Evolutionary conservation across 768 basidiomycete genomes (phyloP).

Genomic region (Gyrodon lividus): DNA sequence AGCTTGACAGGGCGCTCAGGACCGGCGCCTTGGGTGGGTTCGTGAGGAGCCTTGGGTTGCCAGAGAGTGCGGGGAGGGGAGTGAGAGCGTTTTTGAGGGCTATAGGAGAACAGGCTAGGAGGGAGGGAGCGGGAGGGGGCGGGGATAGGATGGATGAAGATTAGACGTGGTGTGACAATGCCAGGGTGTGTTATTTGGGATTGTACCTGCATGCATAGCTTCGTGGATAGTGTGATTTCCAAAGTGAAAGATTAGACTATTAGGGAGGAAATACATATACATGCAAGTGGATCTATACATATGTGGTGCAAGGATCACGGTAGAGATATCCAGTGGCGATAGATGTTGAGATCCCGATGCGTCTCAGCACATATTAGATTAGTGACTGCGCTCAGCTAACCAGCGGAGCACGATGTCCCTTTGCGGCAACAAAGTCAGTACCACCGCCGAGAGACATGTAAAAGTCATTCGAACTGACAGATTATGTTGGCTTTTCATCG

Average conservation of each 20-base stretch:
- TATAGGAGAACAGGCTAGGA: slow-evolving; percentile 70
- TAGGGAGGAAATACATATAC: not conserved
- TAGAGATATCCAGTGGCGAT: not conserved
- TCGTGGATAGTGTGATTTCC: not conserved
- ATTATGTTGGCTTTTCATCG: slow-evolving; percentile 95
- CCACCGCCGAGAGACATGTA: not conserved
- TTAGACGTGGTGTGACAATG: slow-evolving; percentile 25
- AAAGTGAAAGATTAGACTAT: not conserved
- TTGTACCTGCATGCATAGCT: not conserved
- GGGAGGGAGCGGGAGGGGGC: slow-evolving; percentile 34
- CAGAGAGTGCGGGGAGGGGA: slow-evolving; percentile 80
- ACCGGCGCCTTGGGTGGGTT: slow-evolving; percentile 77
- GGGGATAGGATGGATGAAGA: slow-evolving; percentile 80
- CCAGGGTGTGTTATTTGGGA: not conserved
- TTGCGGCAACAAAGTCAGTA: slow-evolving; percentile 1
- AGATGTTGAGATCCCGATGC: not conserved
- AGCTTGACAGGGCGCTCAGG: slow-evolving; percentile 80
- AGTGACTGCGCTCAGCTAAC: slow-evolving; percentile 77
- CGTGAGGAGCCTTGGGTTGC: slow-evolving; percentile 76
- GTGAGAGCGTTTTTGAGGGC: slow-evolving; percentile 79
- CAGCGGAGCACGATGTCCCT: slow-evolving; percentile 89
- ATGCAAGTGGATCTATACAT: not conserved
- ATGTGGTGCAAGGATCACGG: not conserved
- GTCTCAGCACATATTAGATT: slow-evolving; percentile 3
- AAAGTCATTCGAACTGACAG: slow-evolving; percentile 49